A percentile compares a stretch with the other conserved stretches of the same genome.
Evolutionary conservation across 495 filamentous ascomycete genomes (phyloP).

Genomic region (Recurvomyces mirabilis): DNA sequence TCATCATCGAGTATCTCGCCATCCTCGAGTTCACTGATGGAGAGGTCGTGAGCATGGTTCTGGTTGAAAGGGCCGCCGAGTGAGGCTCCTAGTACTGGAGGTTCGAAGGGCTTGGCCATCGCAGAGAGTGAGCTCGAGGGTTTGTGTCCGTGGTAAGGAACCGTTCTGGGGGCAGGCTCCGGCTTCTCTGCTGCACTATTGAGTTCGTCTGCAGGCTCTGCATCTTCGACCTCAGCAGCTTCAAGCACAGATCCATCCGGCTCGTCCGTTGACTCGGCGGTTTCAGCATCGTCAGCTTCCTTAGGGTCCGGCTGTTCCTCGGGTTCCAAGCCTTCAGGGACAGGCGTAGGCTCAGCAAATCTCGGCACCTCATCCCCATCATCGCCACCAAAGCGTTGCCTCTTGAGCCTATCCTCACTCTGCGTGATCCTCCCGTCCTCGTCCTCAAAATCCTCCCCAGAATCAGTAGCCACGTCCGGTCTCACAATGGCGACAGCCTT

Average conservation of each 20-base stretch:
- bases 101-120: conserved; percentile 54
- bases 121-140: conserved; percentile 54
- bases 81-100: neutral
- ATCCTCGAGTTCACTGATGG: conserved; percentile 15
- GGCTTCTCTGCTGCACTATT: neutral
- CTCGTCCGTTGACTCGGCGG: neutral
- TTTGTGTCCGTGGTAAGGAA: conserved; percentile 31
- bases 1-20: conserved; percentile 16
- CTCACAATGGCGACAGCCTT: conserved; percentile 75
- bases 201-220: neutral
- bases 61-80: neutral
- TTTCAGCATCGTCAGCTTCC: conserved; percentile 2
- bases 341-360: conserved; percentile 56
- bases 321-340: too few relatives aligned
- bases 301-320: conserved; percentile 32
- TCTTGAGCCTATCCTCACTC: conserved; percentile 55
- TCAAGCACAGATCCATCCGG: neutral
- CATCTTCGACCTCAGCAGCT: neutral
- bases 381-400: conserved; percentile 47
- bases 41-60: neutral
- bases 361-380: conserved; percentile 57
- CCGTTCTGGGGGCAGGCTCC: too few relatives aligned
- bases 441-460: conserved; percentile 31
- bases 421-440: conserved; percentile 45
- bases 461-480: conserved; percentile 41